These are phyloP conservation scores for Talaromyces sp. DNA, from an alignment of 2,329 filamentous ascomycete species.

Conservation along the genomic window DNA sequence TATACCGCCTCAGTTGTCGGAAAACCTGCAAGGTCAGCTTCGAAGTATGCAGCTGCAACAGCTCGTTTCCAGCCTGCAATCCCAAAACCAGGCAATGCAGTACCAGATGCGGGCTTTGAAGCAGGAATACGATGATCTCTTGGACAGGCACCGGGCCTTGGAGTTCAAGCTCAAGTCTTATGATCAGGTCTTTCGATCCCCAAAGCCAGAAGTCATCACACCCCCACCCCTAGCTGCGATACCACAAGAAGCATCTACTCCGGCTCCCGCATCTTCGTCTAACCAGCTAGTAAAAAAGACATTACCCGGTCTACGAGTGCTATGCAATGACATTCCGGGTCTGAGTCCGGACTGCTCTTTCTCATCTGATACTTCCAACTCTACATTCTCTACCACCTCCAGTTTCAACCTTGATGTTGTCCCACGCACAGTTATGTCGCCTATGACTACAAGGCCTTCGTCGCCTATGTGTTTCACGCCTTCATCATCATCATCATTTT, in stretches of 20 bases:
- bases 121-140: constrained; percentile 37
- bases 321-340: constrained; percentile 37
- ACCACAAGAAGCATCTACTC: constrained; percentile 22
- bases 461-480: constrained; percentile 35
- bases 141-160: constrained; percentile 37
- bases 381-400: constrained; percentile 30
- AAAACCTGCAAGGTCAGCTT: constrained; percentile 40
- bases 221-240: constrained; percentile 29
- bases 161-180: constrained; percentile 41
- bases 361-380: constrained; percentile 22
- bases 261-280: neutral
- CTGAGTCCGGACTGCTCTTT: constrained; percentile 25
- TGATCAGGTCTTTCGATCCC: constrained; percentile 40
- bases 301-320: constrained; percentile 37
- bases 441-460: constrained; percentile 36
- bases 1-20: constrained; percentile 36
- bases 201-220: constrained; percentile 34
- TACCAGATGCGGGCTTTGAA: constrained; percentile 36
- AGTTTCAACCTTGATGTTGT: constrained; percentile 32
- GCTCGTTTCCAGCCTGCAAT: constrained; percentile 34
- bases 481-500: constrained; percentile 26
- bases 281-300: constrained; percentile 29
- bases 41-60: constrained; percentile 43
- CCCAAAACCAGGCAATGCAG: constrained; percentile 37
- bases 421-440: constrained; percentile 30